phyloP scores from a whole-genome alignment of 306 rosid species.

The Quercus ilex region DNA sequence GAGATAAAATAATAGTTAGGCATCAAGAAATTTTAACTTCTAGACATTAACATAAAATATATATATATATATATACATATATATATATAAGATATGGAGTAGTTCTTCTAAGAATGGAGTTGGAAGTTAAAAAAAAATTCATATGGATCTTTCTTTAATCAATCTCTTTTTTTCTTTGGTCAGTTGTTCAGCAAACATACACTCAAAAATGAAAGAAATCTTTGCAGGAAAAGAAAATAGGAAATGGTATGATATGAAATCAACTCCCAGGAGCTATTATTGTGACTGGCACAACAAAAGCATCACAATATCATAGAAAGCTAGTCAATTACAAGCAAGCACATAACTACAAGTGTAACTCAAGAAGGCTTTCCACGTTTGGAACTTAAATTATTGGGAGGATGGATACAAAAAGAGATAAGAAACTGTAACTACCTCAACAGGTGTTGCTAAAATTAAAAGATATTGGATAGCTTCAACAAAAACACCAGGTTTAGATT shows the following conservation, averaged over 20 bases:
- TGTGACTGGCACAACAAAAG: conserved; percentile 1
- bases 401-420: conserved; percentile 12
- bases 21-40: neutral
- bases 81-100: too few species aligned
- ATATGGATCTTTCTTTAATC: neutral
- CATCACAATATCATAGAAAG: neutral
- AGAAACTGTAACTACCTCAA: conserved; percentile 59
- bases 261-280: conserved; percentile 2
- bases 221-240: neutral
- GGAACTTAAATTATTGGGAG: neutral
- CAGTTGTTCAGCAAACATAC: neutral
- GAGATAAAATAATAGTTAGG: neutral
- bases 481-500: conserved; percentile 84
- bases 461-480: conserved; percentile 94
- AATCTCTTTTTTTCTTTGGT: neutral
- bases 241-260: neutral
- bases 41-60: neutral
- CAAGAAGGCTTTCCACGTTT: neutral
- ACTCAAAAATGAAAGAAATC: neutral
- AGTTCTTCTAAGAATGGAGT: too few species aligned
- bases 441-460: conserved; percentile 81
- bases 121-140: neutral
- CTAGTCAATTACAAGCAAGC: conserved; percentile 12
- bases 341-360: neutral
- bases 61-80: too few species aligned